A percentile compares a stretch with the other conserved stretches of the same genome.
These are phyloP conservation scores for Kwoniella dendrophila DNA, from an alignment of 768 basidiomycete genomes.

Conservation along the genomic window DNA sequence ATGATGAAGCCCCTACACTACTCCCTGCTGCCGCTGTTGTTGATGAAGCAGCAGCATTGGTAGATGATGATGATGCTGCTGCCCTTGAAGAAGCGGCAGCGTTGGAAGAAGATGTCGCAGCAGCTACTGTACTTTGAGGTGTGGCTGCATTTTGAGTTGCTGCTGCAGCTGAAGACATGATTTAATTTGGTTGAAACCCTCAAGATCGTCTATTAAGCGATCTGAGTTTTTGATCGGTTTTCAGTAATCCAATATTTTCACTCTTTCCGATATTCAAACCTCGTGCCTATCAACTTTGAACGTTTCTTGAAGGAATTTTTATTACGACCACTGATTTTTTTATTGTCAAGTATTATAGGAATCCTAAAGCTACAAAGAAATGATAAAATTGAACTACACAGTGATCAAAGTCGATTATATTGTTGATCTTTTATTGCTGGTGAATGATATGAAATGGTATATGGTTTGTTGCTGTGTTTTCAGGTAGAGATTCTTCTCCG, in stretches of 20 bases:
- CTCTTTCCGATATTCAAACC: no score
- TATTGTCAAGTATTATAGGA: background rate
- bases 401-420: background rate
- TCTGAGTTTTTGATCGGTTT: background rate
- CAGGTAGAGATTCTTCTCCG: no score
- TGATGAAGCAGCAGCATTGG: slow-evolving; percentile 12
- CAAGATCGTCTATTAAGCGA: no score
- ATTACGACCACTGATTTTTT: background rate
- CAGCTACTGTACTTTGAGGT: slow-evolving; percentile 10
- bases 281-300: background rate
- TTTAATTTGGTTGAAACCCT: background rate
- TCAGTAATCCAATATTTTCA: no score
- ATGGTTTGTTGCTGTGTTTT: slow-evolving; percentile 1
- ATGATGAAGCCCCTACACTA: slow-evolving; percentile 16
- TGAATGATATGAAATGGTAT: background rate
- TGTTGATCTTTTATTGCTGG: background rate
- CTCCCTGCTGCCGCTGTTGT: slow-evolving; percentile 2
- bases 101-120: slow-evolving; percentile 8
- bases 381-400: background rate
- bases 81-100: slow-evolving; percentile 13
- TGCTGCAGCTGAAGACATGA: slow-evolving; percentile 14
- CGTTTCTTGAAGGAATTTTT: background rate
- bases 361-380: background rate
- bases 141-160: slow-evolving; percentile 14
- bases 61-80: slow-evolving; percentile 8